Evolutionary conservation across 2,329 filamentous ascomycete genomes (phyloP), one percentile per base, ranked within the genome.

Genomic region (Xylariaceae sp.): DNA sequence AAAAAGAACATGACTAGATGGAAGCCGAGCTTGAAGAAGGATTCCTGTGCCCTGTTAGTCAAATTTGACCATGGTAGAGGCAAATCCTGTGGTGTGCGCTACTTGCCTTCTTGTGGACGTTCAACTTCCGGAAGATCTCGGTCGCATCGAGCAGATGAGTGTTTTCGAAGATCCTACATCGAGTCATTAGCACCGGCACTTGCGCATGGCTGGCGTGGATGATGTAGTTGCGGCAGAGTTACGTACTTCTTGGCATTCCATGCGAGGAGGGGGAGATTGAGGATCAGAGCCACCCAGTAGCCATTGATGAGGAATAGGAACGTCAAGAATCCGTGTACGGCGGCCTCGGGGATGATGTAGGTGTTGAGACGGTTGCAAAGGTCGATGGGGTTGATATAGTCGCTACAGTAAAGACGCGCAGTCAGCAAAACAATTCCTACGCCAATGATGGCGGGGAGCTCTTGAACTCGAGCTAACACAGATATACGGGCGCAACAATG

Each of bases 1-100:
- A 97, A 99, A 86, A 99, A 99, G 84, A 99, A 99, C 91, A 99
- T 97, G 76, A 99, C 74, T 55, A 99, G 80, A 75, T 99, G 94
- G 82, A 99, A 99, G 51, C 93, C 94, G 41, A 99, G 89, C 79
- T 99, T 99, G 78, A 94, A 87, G 74, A 99, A 99, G 0, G 94
- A 97, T 84, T 99, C 94, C 92, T 96, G 61, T 16, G 41, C 40
- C 3, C 6, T 16, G 51, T 67, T 49, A 59, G 55, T 53, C 22
- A 7, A 28, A 7, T 7, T 7, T 39, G 31, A 6, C 7, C 17
- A 6, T 14, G 1, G 31, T 54, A 10, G 10, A 31, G 19, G 16
- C 11, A 7, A 14, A n/a, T 18, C 7, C 6, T 13, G 22, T 19
- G 4, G 11, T 13, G 13, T 28, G 19, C 13, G 9, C 7, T 6